Evolutionary conservation across 2,329 filamentous ascomycete species (phyloP), one percentile per base, ranked within the genome.

Genomic region (Aspergillus arachidicola): DNA sequence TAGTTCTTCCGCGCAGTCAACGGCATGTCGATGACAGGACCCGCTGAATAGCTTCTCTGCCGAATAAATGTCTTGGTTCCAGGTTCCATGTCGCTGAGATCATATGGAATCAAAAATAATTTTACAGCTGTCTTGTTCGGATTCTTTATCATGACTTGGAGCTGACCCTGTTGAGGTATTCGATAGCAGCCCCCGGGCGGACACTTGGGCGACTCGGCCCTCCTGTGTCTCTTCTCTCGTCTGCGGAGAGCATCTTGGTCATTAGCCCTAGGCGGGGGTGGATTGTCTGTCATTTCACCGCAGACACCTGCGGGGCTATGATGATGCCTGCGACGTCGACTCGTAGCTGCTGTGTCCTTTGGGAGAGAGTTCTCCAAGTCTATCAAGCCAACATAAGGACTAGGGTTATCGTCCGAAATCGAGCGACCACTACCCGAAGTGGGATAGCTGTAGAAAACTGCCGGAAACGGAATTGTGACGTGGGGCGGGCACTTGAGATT

Each of bases 121-220:
- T 99, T 98, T 60, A 98, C 94, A 1, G 95, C 95, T 4, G 95
- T 98, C 75, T 98, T 98, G 80, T 98, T 97, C 19, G 94, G 94
- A 72, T 98, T 99, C 76, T 98, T 98, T 76, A 99, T 92, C 65
- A 99, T 90, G 67, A 99, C 96, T 72, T 99, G 95, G 16, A 99
- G 83, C 77, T 98, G 95, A 0, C 95, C 95, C 76, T 94, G 91
- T 73, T 95, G 90, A 0, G 95, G 95, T 59, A 99, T 97, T 50
- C 95, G 90, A 76, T 98, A 99, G 73, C 91, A 92, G 41, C 95
- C 94, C 9, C 93, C 93, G 0, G 92, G 91, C 0, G 93, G 92
- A 19, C 90, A 87, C 76, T 86, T 89, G 1, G 87, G 86, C 30
- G 83, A 84, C 34, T 82, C 79, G 6, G 87, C 84, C 58, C 86